Conservation (phyloP, 2,329 filamentous ascomycete species). For the Hawksworthiomyces lignivorus region DNA sequence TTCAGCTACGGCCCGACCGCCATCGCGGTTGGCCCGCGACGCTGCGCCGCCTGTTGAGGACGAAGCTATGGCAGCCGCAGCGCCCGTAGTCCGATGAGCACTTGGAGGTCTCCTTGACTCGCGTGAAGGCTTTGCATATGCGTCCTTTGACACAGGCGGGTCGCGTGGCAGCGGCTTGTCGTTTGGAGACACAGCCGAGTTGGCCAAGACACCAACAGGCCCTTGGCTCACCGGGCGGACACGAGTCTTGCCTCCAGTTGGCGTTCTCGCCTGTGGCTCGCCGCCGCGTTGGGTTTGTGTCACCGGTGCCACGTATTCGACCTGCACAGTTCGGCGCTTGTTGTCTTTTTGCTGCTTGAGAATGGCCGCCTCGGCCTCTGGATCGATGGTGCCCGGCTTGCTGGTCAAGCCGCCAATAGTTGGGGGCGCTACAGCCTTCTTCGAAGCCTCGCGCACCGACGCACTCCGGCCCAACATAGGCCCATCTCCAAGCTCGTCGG, state of each 20-base stretch:
- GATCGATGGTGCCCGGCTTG: slow-evolving; percentile 68
- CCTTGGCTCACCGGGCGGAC: slow-evolving; percentile 48
- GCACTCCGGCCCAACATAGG: slow-evolving; percentile 71
- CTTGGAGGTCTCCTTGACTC: slow-evolving; percentile 38
- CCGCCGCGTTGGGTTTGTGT: slow-evolving; percentile 77
- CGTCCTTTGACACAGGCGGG: slow-evolving; percentile 39
- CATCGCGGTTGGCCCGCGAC: slow-evolving; percentile 30
- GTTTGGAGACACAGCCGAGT: slow-evolving; percentile 25
- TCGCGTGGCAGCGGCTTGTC: slow-evolving; percentile 57
- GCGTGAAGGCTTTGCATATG: slow-evolving; percentile 29
- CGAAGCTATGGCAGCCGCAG: slow-evolving; percentile 25
- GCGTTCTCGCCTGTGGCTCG: slow-evolving; percentile 21
- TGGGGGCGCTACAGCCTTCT: slow-evolving; percentile 47
- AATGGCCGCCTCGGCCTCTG: slow-evolving; percentile 46
- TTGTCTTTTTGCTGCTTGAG: slow-evolving; percentile 70
- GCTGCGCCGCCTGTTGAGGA: slow-evolving; percentile 29
- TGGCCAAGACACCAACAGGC: slow-evolving; percentile 33
- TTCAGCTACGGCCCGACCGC: slow-evolving; percentile 48
- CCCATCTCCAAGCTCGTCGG: slow-evolving; percentile 47
- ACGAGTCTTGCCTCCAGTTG: slow-evolving; percentile 37
- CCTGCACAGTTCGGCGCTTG: slow-evolving; percentile 90
- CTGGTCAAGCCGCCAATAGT: slow-evolving; percentile 57
- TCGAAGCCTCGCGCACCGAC: slow-evolving; percentile 82
- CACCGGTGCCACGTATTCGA: slow-evolving; percentile 91
- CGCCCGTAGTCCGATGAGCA: slow-evolving; percentile 38